These are phyloP conservation scores for Leccinum discolor DNA, from an alignment of 1,284 basidiomycete species.

Conservation along the genomic window DNA sequence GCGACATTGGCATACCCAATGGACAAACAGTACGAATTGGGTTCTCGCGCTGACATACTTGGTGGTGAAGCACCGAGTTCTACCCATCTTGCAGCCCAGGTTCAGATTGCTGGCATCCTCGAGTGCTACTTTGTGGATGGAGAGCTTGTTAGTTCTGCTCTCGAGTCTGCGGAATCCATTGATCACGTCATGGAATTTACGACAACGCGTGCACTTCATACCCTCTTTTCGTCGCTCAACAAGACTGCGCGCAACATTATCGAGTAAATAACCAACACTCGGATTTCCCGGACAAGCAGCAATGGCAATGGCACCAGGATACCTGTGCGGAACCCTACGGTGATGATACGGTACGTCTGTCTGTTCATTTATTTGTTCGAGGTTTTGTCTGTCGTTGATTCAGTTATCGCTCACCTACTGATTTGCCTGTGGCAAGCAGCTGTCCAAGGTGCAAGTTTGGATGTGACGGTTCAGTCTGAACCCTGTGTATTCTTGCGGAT, in stretches of 20 bases:
- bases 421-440: slow-evolving; percentile 31
- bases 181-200: slow-evolving; percentile 99
- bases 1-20: too few species aligned
- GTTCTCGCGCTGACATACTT: slow-evolving; percentile 33
- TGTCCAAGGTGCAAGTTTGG: slow-evolving; percentile 63
- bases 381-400: neutral
- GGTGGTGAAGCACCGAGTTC: slow-evolving; percentile 54
- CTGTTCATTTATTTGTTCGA: slow-evolving; percentile 12
- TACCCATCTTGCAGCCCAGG: slow-evolving; percentile 77
- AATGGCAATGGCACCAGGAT: neutral
- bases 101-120: slow-evolving; percentile 76
- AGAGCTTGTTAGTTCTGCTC: slow-evolving; percentile 80
- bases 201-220: slow-evolving; percentile 87
- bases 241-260: slow-evolving; percentile 93
- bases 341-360: too few species aligned
- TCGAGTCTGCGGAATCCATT: slow-evolving; percentile 81
- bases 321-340: too few species aligned
- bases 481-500: slow-evolving; percentile 56
- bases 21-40: too few species aligned
- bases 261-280: slow-evolving; percentile 95
- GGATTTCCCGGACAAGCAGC: slow-evolving; percentile 76
- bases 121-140: slow-evolving; percentile 83
- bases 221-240: slow-evolving; percentile 96
- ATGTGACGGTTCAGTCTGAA: slow-evolving; percentile 70
- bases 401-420: neutral